These are phyloP conservation scores for Laguncularia racemosa DNA, from an alignment of 345 rosid species.

Conservation along the genomic window DNA sequence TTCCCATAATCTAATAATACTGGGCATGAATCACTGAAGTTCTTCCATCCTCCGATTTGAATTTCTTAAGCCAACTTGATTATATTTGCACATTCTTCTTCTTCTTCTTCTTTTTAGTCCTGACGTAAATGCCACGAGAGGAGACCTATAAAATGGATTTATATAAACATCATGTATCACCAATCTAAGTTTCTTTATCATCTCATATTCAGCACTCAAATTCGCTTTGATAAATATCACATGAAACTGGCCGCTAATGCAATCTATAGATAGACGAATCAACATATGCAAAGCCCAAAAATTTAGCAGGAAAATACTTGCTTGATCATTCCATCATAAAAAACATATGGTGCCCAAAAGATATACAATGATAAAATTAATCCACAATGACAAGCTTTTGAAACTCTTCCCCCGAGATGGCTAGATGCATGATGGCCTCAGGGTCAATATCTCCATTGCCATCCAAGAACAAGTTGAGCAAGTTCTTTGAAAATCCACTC, in stretches of 20 bases:
- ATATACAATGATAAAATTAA: constrained; percentile 7
- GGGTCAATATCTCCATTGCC: constrained; percentile 29
- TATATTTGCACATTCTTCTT: constrained; percentile 40
- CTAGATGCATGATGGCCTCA: constrained; percentile 31
- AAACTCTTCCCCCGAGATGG: constrained; percentile 38
- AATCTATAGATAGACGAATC: no score
- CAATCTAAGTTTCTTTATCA: no score
- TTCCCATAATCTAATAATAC: no score
- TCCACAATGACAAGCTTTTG: constrained; percentile 29
- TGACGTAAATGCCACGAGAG: no score
- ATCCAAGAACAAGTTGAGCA: constrained; percentile 44
- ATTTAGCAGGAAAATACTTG: not conserved
- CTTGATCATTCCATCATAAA: not conserved
- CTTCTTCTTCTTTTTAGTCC: not conserved
- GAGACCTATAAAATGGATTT: not conserved
- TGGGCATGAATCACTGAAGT: no score
- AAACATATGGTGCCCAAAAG: not conserved
- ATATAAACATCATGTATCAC: constrained; percentile 15
- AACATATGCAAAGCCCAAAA: constrained; percentile 12
- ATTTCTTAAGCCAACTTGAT: constrained; percentile 19
- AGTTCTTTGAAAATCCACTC: constrained; percentile 61
- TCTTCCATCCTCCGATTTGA: no score
- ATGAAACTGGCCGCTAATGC: no score
- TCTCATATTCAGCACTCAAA: no score
- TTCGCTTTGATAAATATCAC: no score